phyloP scores from a whole-genome alignment of 1,139 yeast genomes.

The Hanseniaspora gamundiae region DNA sequence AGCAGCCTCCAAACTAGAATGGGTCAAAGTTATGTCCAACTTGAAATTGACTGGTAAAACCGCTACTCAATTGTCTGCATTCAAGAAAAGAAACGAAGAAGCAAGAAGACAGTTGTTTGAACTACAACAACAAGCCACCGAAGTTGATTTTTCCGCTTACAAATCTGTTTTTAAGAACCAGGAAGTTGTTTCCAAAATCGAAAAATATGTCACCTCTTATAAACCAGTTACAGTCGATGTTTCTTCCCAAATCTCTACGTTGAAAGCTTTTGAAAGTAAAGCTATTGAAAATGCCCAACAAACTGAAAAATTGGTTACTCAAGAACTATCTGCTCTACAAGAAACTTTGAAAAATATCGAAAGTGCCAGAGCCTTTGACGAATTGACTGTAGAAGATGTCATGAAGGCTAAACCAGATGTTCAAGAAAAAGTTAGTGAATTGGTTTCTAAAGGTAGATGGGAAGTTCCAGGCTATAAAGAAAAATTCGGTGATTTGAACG shows the following conservation, averaged over 20 bases:
- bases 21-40: slow-evolving; percentile 83
- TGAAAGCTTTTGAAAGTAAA: slow-evolving; percentile 87
- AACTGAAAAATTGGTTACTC: slow-evolving; percentile 79
- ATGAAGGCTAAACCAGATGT: slow-evolving; percentile 94
- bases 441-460: slow-evolving; percentile 91
- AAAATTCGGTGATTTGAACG: slow-evolving; percentile 90
- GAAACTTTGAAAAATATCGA: slow-evolving; percentile 87
- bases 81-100: slow-evolving; percentile 98
- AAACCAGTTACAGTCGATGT: slow-evolving; percentile 79
- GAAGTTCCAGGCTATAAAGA: slow-evolving; percentile 97
- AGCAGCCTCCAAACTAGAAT: slow-evolving; percentile 83
- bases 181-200: slow-evolving; percentile 69
- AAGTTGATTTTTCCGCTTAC: slow-evolving; percentile 75
- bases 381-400: slow-evolving; percentile 90
- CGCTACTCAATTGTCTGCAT: slow-evolving; percentile 73
- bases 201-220: slow-evolving; percentile 62
- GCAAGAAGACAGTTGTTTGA: slow-evolving; percentile 74
- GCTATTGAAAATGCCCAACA: slow-evolving; percentile 93
- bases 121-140: slow-evolving; percentile 58
- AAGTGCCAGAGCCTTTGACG: slow-evolving; percentile 94
- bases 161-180: slow-evolving; percentile 70
- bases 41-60: slow-evolving; percentile 91
- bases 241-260: slow-evolving; percentile 80
- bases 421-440: slow-evolving; percentile 87
- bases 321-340: slow-evolving; percentile 77